Base-by-base conservation (phyloP, 2,329 filamentous ascomycete species). In the Paraconiothyrium brasiliense region DNA sequence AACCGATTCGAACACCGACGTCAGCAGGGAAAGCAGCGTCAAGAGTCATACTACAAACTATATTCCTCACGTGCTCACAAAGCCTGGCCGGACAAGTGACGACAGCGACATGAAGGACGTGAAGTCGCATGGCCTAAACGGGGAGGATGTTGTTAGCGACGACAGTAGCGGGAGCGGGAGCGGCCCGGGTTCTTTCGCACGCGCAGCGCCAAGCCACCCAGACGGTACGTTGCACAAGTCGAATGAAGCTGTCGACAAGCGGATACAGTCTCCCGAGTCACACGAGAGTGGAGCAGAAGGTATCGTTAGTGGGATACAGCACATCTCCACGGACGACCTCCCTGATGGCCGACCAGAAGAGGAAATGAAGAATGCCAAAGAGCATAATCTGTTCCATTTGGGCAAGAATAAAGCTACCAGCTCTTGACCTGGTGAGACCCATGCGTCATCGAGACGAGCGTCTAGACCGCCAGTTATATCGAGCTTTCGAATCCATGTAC, bases 11-110 rank as follows among this genome's bases (percentile, higher is more conserved):
- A 93, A 90, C 66, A 86, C 84, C 1, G 84, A 87, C 57, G 83
- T 93, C 16, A 94, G 91, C 73, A 86, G 88, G 64, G 90, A 92
- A 1, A 93, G 89, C 69, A 94, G 91, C 71, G 78, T 92, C 22
- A 83, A 80, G 71, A 86, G 81, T 59, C 76, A 66, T 65, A 80
- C 65, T 44, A 58, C 49, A 2, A 67, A 70, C 22, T 61, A 71
- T n/a, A 68, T 63, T 50, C 57, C 63, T 20, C 65, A 62, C 54
- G 65, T 72, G 2, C 62, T 77, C 59, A 76, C 62, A 51, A 73
- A 66, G 44, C 65, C 68, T 37, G 71, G 70, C 4, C 61, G 69
- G 43, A 62, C 67, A 16, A 77, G 75, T 57, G 76, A 74, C 10
- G 72, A 75, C 37, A 74, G 71, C 60, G 76, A 79, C 47, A 76